Evolutionary conservation across 139 green algal genomes (phyloP).

Genomic region (Pseudopediastrum boryanum): DNA sequence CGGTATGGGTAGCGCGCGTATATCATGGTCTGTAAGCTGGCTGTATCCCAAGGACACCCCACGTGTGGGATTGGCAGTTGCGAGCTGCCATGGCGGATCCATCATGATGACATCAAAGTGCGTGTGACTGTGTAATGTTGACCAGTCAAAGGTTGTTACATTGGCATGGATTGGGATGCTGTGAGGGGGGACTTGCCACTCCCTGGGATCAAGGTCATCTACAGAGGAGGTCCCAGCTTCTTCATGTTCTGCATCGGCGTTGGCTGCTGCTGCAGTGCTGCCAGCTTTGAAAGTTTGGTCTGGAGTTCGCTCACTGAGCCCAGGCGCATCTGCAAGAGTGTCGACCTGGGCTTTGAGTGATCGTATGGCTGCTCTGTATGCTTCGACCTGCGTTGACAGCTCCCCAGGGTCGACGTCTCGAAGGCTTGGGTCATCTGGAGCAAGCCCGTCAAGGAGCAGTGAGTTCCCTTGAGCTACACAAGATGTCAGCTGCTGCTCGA

Average conservation of each 20-base stretch:
- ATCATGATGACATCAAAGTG: conserved; percentile 90
- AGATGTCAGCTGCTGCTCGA: no score
- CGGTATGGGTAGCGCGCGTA: conserved; percentile 79
- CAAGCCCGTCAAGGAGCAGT: no score
- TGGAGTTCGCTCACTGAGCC: no score
- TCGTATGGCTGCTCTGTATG: no score
- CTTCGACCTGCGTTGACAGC: no score
- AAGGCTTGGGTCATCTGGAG: no score
- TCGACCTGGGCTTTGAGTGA: no score
- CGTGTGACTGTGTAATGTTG: conserved; percentile 47
- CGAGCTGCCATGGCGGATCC: conserved; percentile 95
- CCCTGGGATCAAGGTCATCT: conserved; percentile 77
- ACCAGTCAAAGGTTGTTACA: conserved; percentile 91
- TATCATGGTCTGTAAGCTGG: conserved; percentile 82
- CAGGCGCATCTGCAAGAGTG: no score
- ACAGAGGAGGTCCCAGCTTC: conserved; percentile 45
- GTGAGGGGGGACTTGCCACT: conserved; percentile 89
- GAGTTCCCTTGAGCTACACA: no score
- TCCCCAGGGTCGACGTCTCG: no score
- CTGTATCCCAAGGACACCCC: conserved; percentile 91
- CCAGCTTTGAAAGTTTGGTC: no score
- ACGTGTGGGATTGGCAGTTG: conserved; percentile 92
- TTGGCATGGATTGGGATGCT: conserved; percentile 93
- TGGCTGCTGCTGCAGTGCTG: background rate
- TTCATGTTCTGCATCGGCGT: background rate